Base-by-base conservation (phyloP, 2,329 filamentous ascomycete genomes). In the Fusarium sp. region DNA sequence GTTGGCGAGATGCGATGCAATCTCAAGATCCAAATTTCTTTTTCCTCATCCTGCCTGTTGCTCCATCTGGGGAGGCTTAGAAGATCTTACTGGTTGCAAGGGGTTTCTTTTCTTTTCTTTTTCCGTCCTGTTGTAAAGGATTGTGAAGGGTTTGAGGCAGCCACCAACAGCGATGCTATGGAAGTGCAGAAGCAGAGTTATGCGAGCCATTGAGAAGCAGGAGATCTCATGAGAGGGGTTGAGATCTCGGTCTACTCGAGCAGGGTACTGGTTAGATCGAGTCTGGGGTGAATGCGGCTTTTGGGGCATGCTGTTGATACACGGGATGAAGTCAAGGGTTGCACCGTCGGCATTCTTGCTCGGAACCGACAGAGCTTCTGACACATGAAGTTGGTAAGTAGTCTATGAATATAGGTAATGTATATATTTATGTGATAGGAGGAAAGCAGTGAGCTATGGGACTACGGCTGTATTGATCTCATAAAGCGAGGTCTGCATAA, bases 181-280 rank as follows among this genome's bases (percentile, higher is more conserved):
- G 43, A 40, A 26, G 26, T 56, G 19, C 50, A 40, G 22, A 17
- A 52, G 46, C 54, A 24, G 24, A 45, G 33, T 60, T 67, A 71
- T 67, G 71, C 61, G 64, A 65, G 57, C 71, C 67, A 68, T 67
- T 67, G 47, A 37, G 44, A 53, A 41, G 37, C 47, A 15, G 20
- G 32, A 40, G 40, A 44, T 40, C 32, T 22, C 5, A 33, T 46
- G 19, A 39, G 52, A 49, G 35, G 7, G 15, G 15, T 20, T 30
- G 33, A 39, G 44, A 57, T 37, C 41, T 62, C 47, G 51, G 55
- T 17, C 50, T 39, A 43, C 46, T 30, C 48, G 40, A 24, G 51
- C 24, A 45, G 47, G 28, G 40, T 50, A 37, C 24, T 22, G 45
- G 45, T 43, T 46, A 26, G 32, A 30, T 22, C 30, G 24, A 51